phyloP scores from a whole-genome alignment of 768 basidiomycete genomes.

The Phylloporus sp. region DNA sequence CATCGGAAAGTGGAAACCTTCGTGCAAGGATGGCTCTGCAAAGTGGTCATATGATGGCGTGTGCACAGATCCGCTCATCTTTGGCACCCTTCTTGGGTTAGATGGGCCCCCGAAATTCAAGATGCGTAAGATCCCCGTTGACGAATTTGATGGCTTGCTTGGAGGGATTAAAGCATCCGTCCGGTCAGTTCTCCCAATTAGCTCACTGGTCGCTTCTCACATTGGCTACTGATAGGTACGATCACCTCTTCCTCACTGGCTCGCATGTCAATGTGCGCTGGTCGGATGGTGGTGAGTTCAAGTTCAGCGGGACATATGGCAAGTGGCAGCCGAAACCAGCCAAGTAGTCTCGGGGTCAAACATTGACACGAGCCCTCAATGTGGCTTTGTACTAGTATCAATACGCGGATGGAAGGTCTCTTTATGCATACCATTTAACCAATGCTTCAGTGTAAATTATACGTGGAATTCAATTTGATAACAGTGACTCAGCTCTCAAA shows the following conservation, averaged over 20 bases:
- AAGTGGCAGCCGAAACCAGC: neutral
- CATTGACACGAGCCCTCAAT: neutral
- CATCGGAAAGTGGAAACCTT: slow-evolving; percentile 43
- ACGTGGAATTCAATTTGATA: slow-evolving; percentile 5
- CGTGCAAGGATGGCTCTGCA: slow-evolving; percentile 43
- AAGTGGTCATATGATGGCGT: slow-evolving; percentile 53
- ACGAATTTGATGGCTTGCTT: slow-evolving; percentile 33
- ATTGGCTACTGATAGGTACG: slow-evolving; percentile 32
- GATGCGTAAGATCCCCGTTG: slow-evolving; percentile 41
- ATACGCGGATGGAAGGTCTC: neutral
- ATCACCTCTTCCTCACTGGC: slow-evolving; percentile 36
- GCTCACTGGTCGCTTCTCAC: neutral
- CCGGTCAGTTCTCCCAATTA: slow-evolving; percentile 28
- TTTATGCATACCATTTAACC: neutral
- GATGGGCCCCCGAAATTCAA: slow-evolving; percentile 47
- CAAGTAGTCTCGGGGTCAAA: neutral
- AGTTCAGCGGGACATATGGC: slow-evolving; percentile 52
- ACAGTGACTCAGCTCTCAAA: slow-evolving; percentile 15
- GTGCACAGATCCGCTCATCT: slow-evolving; percentile 44
- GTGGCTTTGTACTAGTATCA: neutral
- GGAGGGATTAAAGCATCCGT: slow-evolving; percentile 34
- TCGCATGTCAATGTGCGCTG: slow-evolving; percentile 44
- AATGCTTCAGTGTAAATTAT: neutral
- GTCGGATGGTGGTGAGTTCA: slow-evolving; percentile 50
- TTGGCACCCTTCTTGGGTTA: slow-evolving; percentile 41